Percentiles rank a stretch among this genome's conserved stretches.
Conservation (phyloP, 192 early-diverging fungal genomes). For the Podila epicladia region DNA sequence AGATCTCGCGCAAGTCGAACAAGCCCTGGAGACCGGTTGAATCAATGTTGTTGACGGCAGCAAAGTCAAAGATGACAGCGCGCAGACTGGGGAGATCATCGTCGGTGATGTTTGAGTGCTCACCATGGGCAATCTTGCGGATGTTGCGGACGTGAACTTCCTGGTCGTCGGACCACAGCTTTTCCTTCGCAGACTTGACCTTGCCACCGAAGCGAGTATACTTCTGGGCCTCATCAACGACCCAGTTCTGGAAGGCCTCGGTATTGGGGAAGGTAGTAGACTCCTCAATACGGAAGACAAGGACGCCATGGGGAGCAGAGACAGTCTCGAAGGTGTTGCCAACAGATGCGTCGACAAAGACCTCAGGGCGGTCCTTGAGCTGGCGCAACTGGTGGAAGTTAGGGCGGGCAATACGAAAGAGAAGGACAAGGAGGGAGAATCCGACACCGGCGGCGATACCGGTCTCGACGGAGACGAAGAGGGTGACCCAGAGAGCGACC, state of each 20-base stretch:
- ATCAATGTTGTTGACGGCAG: conserved; percentile 81
- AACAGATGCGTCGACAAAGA: conserved; percentile 18
- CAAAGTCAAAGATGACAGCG: conserved; percentile 85
- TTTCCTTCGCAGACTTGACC: conserved; percentile 55
- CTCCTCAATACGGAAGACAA: conserved; percentile 77
- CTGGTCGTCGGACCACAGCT: conserved; percentile 70
- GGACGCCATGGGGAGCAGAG: conserved; percentile 66
- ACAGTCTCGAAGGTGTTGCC: conserved; percentile 38
- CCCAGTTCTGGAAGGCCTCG: conserved; percentile 52
- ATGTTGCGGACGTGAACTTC: conserved; percentile 31
- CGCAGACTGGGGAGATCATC: conserved; percentile 64
- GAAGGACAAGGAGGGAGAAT: conserved; percentile 77
- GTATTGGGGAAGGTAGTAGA: conserved; percentile 77
- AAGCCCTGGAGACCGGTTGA: conserved; percentile 82
- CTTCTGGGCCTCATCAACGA: conserved; percentile 60
- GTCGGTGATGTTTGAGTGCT: conserved; percentile 37
- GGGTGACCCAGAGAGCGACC: conserved; percentile 45
- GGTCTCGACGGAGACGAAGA: conserved; percentile 73
- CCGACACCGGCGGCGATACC: conserved; percentile 84
- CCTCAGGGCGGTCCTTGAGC: conserved; percentile 33
- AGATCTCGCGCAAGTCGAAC: conserved; percentile 59
- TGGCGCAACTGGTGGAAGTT: conserved; percentile 60
- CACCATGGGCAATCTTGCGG: conserved; percentile 35
- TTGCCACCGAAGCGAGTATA: conserved; percentile 58
- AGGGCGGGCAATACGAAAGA: conserved; percentile 84